phyloP scores from a whole-genome alignment of 345 rosid genomes.

The Psidium guajava region DNA sequence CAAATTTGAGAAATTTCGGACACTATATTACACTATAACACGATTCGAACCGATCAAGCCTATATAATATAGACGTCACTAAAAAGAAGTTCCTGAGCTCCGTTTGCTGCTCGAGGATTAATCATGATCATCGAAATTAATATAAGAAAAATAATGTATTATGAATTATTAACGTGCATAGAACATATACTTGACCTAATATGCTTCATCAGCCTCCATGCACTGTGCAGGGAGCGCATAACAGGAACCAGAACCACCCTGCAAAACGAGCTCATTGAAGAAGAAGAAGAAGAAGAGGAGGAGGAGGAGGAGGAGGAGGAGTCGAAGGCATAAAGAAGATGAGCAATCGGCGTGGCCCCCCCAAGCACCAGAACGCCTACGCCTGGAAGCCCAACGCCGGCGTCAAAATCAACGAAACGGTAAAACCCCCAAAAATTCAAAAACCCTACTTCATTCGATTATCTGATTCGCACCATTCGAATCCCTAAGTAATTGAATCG shows the following conservation, averaged over 20 bases:
- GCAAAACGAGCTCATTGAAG: neutral
- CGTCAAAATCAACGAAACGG: slow-evolving; percentile 74
- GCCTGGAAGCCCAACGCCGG: slow-evolving; percentile 97
- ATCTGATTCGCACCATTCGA: neutral
- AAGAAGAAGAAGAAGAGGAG: neutral
- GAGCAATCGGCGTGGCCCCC: slow-evolving; percentile 61
- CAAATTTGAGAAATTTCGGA: neutral
- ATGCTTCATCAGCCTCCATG: neutral
- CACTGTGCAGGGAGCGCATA: neutral
- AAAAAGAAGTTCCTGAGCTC: neutral
- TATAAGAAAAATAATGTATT: neutral
- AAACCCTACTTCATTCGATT: neutral
- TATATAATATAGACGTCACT: neutral
- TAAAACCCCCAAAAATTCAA: neutral
- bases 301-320: neutral
- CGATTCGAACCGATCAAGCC: no score
- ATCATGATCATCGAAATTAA: neutral
- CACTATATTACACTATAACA: no score
- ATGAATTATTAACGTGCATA: neutral
- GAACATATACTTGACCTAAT: neutral
- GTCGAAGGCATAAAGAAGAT: slow-evolving; percentile 12
- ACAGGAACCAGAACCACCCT: neutral
- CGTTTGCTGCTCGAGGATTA: neutral
- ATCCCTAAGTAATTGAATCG: neutral
- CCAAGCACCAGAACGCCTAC: slow-evolving; percentile 72